Percentiles rank a stretch among this genome's conserved stretches.
Conservation (phyloP, 78 protist species). For the Dictyostelium intermedium region DNA sequence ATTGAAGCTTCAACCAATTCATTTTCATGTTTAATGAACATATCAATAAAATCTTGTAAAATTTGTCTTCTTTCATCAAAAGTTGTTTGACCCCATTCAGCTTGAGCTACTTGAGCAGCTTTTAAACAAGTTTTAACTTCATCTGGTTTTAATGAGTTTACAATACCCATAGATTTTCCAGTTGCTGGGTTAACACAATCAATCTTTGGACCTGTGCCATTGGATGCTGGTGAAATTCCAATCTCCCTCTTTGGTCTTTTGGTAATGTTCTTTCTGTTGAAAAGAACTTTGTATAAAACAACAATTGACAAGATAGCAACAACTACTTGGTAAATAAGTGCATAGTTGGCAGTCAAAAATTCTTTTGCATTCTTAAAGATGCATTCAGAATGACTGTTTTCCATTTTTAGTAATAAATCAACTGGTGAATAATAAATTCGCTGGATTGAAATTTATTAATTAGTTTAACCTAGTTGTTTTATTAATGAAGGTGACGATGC, state of each 20-base stretch:
- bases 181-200: slow-evolving; percentile 82
- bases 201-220: slow-evolving; percentile 45
- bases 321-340: background rate
- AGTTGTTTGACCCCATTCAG: slow-evolving; percentile 76
- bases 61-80: slow-evolving; percentile 72
- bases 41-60: slow-evolving; percentile 74
- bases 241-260: slow-evolving; percentile 19
- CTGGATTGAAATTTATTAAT: background rate
- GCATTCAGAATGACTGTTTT: background rate
- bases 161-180: slow-evolving; percentile 61
- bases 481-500: background rate
- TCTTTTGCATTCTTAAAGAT: background rate
- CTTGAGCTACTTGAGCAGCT: slow-evolving; percentile 67
- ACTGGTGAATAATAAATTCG: background rate
- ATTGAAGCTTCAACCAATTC: slow-evolving; percentile 68
- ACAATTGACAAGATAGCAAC: slow-evolving; percentile 2
- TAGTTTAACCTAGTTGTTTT: background rate
- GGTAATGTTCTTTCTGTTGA: slow-evolving; percentile 5
- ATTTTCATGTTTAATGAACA: slow-evolving; percentile 76
- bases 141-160: slow-evolving; percentile 56
- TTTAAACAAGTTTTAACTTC: slow-evolving; percentile 53
- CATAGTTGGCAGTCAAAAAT: background rate
- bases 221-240: slow-evolving; percentile 63
- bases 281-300: background rate
- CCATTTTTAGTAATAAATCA: background rate